These are phyloP conservation scores for Tinospora cordifolia DNA, from an alignment of 164 flowering plant species.

Conservation along the genomic window DNA sequence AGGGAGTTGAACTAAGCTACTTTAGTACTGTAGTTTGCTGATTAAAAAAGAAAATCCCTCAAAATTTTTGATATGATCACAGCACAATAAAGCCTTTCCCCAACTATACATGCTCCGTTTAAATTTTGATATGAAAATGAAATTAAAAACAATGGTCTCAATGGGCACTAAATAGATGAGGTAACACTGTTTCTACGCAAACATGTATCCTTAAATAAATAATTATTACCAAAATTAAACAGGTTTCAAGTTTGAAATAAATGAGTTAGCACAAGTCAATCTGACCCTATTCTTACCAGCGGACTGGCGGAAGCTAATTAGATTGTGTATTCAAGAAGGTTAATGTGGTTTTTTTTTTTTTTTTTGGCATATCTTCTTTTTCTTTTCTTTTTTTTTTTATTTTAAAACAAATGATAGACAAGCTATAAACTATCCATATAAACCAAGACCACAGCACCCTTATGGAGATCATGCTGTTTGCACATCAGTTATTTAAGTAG, in stretches of 20 bases:
- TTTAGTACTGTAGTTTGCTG: background rate
- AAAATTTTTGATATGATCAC: background rate
- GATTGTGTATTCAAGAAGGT: background rate
- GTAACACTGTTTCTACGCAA: too few species aligned
- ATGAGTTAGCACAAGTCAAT: background rate
- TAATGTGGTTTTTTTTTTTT: too few species aligned
- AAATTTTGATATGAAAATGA: background rate
- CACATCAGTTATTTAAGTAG: slow-evolving; percentile 1
- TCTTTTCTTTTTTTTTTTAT: too few species aligned
- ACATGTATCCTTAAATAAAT: too few species aligned
- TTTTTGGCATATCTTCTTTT: too few species aligned
- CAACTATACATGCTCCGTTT: too few species aligned
- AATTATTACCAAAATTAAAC: background rate
- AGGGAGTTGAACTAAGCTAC: background rate
- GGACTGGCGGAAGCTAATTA: background rate
- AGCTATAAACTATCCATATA: background rate
- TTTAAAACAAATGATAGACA: background rate
- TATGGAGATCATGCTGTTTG: background rate
- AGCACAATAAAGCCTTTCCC: too few species aligned
- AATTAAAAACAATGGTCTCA: background rate
- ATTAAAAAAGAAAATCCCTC: background rate
- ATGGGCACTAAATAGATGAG: too few species aligned
- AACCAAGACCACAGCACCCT: background rate
- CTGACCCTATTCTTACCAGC: background rate
- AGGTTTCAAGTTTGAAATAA: background rate